Base-by-base conservation (phyloP, 2,329 filamentous ascomycete genomes). In the Ceratocystis lukuohia region DNA sequence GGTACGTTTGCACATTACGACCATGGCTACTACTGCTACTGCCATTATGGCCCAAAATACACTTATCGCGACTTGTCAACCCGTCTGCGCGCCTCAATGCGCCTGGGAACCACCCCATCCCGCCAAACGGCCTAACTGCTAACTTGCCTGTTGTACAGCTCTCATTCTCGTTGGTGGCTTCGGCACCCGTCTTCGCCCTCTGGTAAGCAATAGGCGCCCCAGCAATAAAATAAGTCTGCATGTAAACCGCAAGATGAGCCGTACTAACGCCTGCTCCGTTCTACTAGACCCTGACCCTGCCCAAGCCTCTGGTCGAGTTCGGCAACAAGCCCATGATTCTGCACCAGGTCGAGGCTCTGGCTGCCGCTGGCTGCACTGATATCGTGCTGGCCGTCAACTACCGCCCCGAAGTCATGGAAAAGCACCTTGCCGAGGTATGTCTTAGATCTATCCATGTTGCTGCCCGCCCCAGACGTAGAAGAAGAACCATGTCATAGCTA, bases 111-210 rank as follows among this genome's bases (percentile, higher is more conserved):
- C 6, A 10, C 12, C 6, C 5, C 17, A 2, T 5, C 12, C 20
- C n/a, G 28, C 17, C 30, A 30, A 33, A 15, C 6, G 20, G 5
- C 37, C 45, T n/a, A 48, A 53, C 53, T n/a, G 41, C 65, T 63
- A 46, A 61, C 66, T 30, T 61, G 44, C 63, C 20, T 37, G 25
- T 57, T 37, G 17, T 71, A 69, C 74, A 96, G 91, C 92, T 80
- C 88, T 96, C 76, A 96, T 96, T 88, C 92, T 97, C 76, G 94
- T 97, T 79, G 94, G 94, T 80, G 94, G 93, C 78, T 99, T 96
- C 79, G 93, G 93, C 80, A 99, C 93, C 78, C 92, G 93, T 79
- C 88, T 99, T 74, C 89, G 93, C 76, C 93, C 93, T 82, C 85
- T 97, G 75, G 91, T 96, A 87, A 75, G 87, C 73, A 37, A 41